These are phyloP conservation scores for Boletus rufocinnamomeus DNA, from an alignment of 768 basidiomycete genomes.

Conservation along the genomic window DNA sequence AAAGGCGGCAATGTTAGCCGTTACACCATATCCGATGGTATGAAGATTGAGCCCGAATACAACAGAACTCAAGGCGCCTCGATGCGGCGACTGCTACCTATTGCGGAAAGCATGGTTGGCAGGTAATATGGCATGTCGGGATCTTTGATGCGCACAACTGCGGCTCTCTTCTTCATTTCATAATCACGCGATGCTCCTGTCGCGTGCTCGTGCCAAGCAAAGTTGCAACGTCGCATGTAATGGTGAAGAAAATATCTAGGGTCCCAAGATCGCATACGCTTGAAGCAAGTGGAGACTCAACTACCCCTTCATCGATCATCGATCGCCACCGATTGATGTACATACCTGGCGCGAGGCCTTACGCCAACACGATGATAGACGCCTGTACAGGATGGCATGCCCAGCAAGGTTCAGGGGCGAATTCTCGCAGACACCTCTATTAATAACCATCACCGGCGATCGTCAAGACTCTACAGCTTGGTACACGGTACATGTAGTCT, in stretches of 20 bases:
- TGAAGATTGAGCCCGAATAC: no score
- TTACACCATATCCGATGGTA: constrained; percentile 57
- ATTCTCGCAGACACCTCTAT: not conserved
- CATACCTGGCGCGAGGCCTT: not conserved
- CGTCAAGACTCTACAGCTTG: constrained; percentile 27
- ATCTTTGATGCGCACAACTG: not conserved
- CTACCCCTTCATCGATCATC: not conserved
- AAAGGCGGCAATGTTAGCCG: constrained; percentile 69
- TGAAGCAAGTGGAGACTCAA: not conserved
- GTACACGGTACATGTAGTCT: constrained; percentile 10
- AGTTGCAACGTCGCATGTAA: not conserved
- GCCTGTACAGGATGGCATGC: constrained; percentile 31
- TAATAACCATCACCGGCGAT: not conserved
- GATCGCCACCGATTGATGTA: not conserved
- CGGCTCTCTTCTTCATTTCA: not conserved
- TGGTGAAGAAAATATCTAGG: not conserved
- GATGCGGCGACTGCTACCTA: not conserved
- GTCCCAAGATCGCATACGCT: not conserved
- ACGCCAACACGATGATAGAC: constrained; percentile 1
- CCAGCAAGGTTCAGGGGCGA: constrained; percentile 1
- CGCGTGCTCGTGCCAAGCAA: constrained; percentile 11
- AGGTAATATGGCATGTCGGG: not conserved
- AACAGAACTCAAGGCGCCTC: not conserved
- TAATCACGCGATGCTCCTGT: not conserved
- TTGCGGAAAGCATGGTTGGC: not conserved